Evolutionary conservation across 2,329 filamentous ascomycete species (phyloP).

Genomic region (Colletotrichum tabaci): DNA sequence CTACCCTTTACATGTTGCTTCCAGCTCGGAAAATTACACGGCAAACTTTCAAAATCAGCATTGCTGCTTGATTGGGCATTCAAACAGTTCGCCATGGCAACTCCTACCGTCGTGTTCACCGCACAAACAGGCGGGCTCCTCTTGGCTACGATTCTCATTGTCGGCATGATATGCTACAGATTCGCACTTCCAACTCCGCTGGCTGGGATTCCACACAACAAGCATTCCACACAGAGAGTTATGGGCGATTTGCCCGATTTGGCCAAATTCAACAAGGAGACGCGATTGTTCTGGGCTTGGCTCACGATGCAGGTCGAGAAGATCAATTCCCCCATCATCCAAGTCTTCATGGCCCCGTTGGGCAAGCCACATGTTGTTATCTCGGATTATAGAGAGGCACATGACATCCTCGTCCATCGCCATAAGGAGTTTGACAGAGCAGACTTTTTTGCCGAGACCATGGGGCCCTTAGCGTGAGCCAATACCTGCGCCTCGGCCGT

Average conservation of each 20-base stretch:
- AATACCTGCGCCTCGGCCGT: conserved; percentile 39
- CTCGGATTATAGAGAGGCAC: conserved; percentile 45
- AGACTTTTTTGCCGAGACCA: conserved; percentile 42
- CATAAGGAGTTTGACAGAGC: conserved; percentile 45
- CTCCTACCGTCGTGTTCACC: too few species aligned
- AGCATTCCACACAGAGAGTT: neutral
- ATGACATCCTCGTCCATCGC: conserved; percentile 46
- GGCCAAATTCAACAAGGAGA: neutral
- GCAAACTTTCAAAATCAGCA: too few species aligned
- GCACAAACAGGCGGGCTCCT: neutral
- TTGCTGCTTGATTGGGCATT: too few species aligned
- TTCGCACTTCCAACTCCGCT: neutral
- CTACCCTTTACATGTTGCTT: too few species aligned
- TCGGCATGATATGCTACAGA: neutral
- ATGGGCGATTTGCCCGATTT: neutral
- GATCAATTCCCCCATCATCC: conserved; percentile 57
- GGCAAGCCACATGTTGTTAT: conserved; percentile 43
- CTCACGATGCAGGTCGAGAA: conserved; percentile 32
- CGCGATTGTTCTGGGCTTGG: conserved; percentile 2
- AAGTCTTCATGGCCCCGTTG: conserved; percentile 44
- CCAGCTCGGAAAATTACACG: too few species aligned
- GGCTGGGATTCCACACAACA: neutral
- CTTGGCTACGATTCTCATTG: neutral
- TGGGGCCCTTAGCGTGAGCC: conserved; percentile 45
- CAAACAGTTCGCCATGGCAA: too few species aligned